Base-by-base conservation (phyloP, 768 basidiomycete species). In the Hirschioporus abietinus region DNA sequence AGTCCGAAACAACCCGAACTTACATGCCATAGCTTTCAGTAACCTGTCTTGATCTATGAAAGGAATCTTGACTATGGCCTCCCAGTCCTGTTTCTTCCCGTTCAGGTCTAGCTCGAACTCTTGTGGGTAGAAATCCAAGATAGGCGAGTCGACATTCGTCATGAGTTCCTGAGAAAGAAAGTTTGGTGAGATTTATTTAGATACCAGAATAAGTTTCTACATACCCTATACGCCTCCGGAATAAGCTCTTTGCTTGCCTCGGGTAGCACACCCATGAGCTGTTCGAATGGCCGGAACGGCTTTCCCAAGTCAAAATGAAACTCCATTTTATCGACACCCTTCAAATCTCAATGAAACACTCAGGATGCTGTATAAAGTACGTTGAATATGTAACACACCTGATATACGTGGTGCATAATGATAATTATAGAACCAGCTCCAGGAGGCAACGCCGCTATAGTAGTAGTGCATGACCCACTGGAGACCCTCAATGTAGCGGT, bases 391-490 rank as follows among this genome's bases (percentile, higher is more conserved):
- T 7, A 18, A 74, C 83, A 64, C 71, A 96, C 96, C 96, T 23
- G 95, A 94, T 65, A 99, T 98, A 30, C 95, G 88, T 24, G 97
- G 97, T 0, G 97, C 92, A 75, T 96, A 99, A 74, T 99, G 96
- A 75, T 98, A 99, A 76, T 96, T 81, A 78, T 99, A 99, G 80
- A 96, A 99, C 97, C 97, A 99, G 24, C 93, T 86, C 97, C 97
- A 99, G 18, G 94, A 96, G 6, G 95, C 92, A 20, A 99, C 95
- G 6, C 97, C 97, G 68, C 91, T 87, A 76, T 98, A 99, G 76
- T 99, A 99, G 76, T 99, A 99, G 74, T 95, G 92, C 91, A 99
- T 92, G 35, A 99, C 95, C 97, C 96, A 99, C 74, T 99, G 97
- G 68, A 99, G 78, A 0, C 97, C 97, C 74, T 99, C 93, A 20